Percentiles rank a stretch among this genome's conserved stretches.
Evolutionary conservation across 1,284 basidiomycete genomes (phyloP).

Genomic region (Phaffia rhodozyma): DNA sequence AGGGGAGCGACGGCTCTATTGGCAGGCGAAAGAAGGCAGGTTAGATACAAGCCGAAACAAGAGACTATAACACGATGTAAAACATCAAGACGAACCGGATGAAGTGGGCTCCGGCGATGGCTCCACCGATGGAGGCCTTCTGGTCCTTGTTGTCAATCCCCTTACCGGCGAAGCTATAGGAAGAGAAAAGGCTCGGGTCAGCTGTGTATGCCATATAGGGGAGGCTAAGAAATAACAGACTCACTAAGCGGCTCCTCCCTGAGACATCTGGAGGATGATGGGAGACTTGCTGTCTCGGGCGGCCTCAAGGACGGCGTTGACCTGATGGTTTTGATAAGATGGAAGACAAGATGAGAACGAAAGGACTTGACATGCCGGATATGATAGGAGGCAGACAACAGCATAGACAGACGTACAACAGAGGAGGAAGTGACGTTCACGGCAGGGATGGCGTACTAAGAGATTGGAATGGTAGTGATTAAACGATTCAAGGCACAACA

Average conservation of each 20-base stretch:
- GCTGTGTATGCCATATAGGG: too few relatives aligned
- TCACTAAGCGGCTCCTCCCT: constrained; percentile 79
- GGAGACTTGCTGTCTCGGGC: constrained; percentile 89
- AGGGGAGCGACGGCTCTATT: constrained; percentile 57
- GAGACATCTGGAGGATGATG: constrained; percentile 95
- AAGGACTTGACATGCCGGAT: background rate
- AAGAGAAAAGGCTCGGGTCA: too few relatives aligned
- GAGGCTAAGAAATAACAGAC: too few relatives aligned
- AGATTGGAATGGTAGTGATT: background rate
- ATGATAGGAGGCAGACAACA: background rate
- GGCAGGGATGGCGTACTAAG: constrained; percentile 18
- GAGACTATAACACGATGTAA: too few relatives aligned
- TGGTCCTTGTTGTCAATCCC: constrained; percentile 83
- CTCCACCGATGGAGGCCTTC: constrained; percentile 88
- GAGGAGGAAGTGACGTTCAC: constrained; percentile 50
- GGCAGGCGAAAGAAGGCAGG: background rate
- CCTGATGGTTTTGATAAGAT: constrained; percentile 37
- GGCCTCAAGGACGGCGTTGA: constrained; percentile 76
- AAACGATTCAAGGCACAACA: background rate
- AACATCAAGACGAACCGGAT: constrained; percentile 43
- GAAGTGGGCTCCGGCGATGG: constrained; percentile 85
- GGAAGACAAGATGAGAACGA: background rate
- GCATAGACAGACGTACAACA: constrained; percentile 3
- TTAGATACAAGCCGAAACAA: background rate
- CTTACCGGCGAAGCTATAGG: constrained; percentile 71